Evolutionary conservation across 352 stramenopile species (phyloP).

Genomic region (Phytophthora nicotianae): DNA sequence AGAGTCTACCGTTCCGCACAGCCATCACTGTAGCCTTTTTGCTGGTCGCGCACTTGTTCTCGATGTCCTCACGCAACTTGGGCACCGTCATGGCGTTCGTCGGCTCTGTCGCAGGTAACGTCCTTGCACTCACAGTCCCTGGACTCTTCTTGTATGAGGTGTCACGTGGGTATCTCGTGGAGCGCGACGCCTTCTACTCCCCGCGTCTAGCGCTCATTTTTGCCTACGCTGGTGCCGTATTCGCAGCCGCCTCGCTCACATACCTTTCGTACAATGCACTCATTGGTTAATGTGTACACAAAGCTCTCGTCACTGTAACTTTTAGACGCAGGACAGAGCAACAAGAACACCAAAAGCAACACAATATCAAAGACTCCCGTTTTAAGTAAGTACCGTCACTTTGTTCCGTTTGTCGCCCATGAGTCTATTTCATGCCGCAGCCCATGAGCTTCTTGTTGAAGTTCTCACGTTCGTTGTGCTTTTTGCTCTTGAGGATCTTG

Average conservation of each 20-base stretch:
- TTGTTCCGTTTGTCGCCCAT: conserved; percentile 10
- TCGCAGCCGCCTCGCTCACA: conserved; percentile 68
- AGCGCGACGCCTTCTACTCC: conserved; percentile 56
- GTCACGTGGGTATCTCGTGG: conserved; percentile 58
- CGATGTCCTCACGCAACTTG: conserved; percentile 65
- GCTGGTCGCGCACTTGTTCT: conserved; percentile 62
- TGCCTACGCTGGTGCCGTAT: conserved; percentile 50
- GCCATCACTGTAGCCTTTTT: conserved; percentile 76
- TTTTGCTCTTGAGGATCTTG: conserved; percentile 74
- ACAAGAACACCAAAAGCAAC: conserved; percentile 12
- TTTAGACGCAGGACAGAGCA: conserved; percentile 17
- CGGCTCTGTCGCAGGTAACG: conserved; percentile 70
- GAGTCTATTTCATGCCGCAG: conserved; percentile 67
- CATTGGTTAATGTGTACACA: conserved; percentile 26
- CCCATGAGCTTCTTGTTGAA: conserved; percentile 86
- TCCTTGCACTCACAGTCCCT: conserved; percentile 73
- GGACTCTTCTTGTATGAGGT: conserved; percentile 82
- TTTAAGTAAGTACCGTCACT: conserved; percentile 40
- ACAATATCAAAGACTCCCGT: conserved; percentile 41
- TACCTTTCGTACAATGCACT: conserved; percentile 72
- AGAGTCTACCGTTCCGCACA: conserved; percentile 72
- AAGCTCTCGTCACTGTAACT: conserved; percentile 14
- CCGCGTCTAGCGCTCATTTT: conserved; percentile 57
- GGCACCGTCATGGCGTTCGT: conserved; percentile 82
- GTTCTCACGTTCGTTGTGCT: conserved; percentile 69